Evolutionary conservation across 768 basidiomycete species (phyloP).

Genomic region (Hygrocybe punicea): DNA sequence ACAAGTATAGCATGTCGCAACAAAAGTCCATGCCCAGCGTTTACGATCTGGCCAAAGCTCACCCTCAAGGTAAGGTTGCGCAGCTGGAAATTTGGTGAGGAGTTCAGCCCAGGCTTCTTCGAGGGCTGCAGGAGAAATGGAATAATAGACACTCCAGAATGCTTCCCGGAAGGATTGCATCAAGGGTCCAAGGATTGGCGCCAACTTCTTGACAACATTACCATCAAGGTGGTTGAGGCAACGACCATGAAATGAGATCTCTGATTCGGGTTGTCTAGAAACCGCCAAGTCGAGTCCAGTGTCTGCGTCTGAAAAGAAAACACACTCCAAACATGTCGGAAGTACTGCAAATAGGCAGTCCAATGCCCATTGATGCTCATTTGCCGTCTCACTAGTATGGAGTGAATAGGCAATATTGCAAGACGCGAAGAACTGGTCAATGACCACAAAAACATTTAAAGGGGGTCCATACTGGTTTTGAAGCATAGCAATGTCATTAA

Average conservation of each 20-base stretch:
- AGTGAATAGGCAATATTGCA: too few relatives aligned
- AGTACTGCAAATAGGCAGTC: too few relatives aligned
- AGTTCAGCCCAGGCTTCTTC: conserved; percentile 21
- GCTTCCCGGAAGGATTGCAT: neutral
- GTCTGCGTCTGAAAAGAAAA: neutral
- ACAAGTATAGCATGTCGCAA: conserved; percentile 28
- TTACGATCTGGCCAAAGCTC: conserved; percentile 30
- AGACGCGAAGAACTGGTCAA: too few relatives aligned
- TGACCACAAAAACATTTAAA: too few relatives aligned
- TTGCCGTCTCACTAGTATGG: too few relatives aligned
- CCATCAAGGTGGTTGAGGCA: conserved; percentile 4
- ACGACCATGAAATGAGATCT: neutral
- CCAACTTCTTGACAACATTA: conserved; percentile 1
- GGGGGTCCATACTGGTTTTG: too few relatives aligned
- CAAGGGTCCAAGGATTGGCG: neutral
- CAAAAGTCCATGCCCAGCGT: conserved; percentile 37
- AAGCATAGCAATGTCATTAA: too few relatives aligned
- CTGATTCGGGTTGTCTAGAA: neutral
- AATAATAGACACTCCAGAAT: neutral
- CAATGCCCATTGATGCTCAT: too few relatives aligned
- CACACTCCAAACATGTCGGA: neutral
- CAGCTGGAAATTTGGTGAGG: conserved; percentile 10
- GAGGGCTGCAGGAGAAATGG: conserved; percentile 19
- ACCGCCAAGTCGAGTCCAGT: neutral
- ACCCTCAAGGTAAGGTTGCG: conserved; percentile 24